Percentiles rank a stretch among this genome's conserved stretches.
phyloP scores from a whole-genome alignment of 75 land plant genomes.

The Pinus tabuliformis region DNA sequence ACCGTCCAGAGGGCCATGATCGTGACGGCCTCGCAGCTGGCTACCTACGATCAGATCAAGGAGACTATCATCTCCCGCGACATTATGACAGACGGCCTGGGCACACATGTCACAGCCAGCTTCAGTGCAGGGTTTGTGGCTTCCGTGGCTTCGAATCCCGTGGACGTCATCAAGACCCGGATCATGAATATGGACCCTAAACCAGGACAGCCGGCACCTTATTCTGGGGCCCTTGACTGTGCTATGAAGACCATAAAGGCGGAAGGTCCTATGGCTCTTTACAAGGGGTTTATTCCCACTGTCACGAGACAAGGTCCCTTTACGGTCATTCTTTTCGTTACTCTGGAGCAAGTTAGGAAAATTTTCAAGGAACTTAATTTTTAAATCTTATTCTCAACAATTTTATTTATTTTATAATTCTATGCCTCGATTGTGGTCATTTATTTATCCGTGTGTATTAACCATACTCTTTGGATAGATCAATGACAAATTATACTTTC shows the following conservation, averaged over 20 bases:
- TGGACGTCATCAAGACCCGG: slow-evolving; percentile 84
- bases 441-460: too few species aligned
- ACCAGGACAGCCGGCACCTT: slow-evolving; percentile 39
- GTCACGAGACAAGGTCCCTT: slow-evolving; percentile 73
- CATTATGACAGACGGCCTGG: slow-evolving; percentile 50
- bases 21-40: slow-evolving; percentile 81
- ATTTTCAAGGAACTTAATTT: slow-evolving; percentile 46
- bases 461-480: too few species aligned
- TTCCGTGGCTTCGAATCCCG: slow-evolving; percentile 68
- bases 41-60: slow-evolving; percentile 71
- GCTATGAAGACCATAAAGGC: slow-evolving; percentile 61
- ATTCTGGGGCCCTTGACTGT: slow-evolving; percentile 68
- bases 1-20: slow-evolving; percentile 85
- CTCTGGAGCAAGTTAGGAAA: slow-evolving; percentile 60
- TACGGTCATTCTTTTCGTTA: slow-evolving; percentile 68
- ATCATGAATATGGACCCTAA: slow-evolving; percentile 71
- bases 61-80: slow-evolving; percentile 36
- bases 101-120: slow-evolving; percentile 75
- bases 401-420: too few species aligned
- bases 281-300: slow-evolving; percentile 77
- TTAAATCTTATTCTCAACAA: neutral
- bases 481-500: too few species aligned
- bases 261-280: slow-evolving; percentile 69
- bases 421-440: too few species aligned
- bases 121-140: slow-evolving; percentile 70